A percentile compares a stretch with the other conserved stretches of the same genome.
These are phyloP conservation scores for Papiliotrema fonsecae DNA, from an alignment of 1,284 basidiomycete species.

Conservation along the genomic window DNA sequence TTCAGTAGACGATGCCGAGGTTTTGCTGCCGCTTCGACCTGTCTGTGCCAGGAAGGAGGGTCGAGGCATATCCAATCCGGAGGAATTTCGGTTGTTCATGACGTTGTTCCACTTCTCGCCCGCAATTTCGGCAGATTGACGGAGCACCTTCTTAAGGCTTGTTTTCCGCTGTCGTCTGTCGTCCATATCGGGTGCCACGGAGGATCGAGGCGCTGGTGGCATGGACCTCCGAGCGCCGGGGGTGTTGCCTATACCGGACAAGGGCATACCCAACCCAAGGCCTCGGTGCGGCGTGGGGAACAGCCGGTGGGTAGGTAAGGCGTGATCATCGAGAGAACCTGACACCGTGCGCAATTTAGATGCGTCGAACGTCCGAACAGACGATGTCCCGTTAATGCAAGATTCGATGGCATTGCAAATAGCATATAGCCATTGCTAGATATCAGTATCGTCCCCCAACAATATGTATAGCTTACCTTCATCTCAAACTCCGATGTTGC, in stretches of 20 bases:
- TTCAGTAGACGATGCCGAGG: not conserved
- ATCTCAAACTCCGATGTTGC: constrained; percentile 50
- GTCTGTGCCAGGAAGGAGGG: constrained; percentile 9
- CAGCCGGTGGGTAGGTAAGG: constrained; percentile 16
- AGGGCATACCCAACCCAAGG: constrained; percentile 17
- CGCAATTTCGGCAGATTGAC: constrained; percentile 25
- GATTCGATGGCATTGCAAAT: constrained; percentile 54
- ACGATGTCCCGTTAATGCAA: constrained; percentile 51
- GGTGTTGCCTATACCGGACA: constrained; percentile 5
- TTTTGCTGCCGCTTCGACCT: not conserved
- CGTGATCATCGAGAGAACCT: constrained; percentile 33
- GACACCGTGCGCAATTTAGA: constrained; percentile 29
- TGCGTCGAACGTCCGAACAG: constrained; percentile 46
- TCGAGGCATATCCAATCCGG: constrained; percentile 1
- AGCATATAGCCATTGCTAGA: constrained; percentile 51
- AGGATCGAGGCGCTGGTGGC: constrained; percentile 22
- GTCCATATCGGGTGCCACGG: not conserved
- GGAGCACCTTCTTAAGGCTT: constrained; percentile 40
- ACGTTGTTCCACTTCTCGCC: constrained; percentile 30
- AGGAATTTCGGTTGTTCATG: constrained; percentile 10
- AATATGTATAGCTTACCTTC: constrained; percentile 28
- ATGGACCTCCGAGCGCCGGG: constrained; percentile 23
- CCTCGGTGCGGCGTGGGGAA: not conserved
- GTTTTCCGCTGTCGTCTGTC: constrained; percentile 26
- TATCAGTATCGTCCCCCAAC: constrained; percentile 9